Conservation (phyloP, 257 asterid genomes). For the Echium plantagineum region DNA sequence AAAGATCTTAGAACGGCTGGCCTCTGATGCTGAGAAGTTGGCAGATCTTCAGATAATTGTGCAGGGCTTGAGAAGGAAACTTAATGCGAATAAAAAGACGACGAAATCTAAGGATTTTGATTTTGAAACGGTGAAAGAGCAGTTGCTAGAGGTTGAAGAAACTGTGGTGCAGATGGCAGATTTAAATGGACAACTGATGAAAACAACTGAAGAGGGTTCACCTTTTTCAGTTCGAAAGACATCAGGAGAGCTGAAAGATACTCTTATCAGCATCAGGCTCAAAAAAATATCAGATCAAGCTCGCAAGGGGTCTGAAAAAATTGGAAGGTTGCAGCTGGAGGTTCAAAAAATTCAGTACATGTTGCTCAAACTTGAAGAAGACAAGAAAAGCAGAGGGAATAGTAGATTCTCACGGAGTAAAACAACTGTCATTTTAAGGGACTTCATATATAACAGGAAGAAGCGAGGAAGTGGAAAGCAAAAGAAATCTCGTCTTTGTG, state of each 20-base stretch:
- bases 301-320: constrained; percentile 59
- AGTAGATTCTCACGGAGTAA: constrained; percentile 42
- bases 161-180: constrained; percentile 43
- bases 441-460: constrained; percentile 54
- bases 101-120: constrained; percentile 38
- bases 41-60: constrained; percentile 39
- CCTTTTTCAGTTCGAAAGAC: constrained; percentile 29
- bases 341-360: constrained; percentile 59
- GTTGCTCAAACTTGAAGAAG: constrained; percentile 60
- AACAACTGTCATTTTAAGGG: constrained; percentile 48
- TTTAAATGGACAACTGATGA: constrained; percentile 53
- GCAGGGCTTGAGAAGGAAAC: constrained; percentile 36
- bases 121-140: constrained; percentile 42
- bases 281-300: constrained; percentile 54
- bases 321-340: constrained; percentile 48
- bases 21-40: constrained; percentile 56
- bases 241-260: constrained; percentile 39
- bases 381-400: constrained; percentile 41
- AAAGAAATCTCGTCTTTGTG: constrained; percentile 55
- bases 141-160: constrained; percentile 72
- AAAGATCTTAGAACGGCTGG: constrained; percentile 49
- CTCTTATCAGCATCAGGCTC: constrained; percentile 27
- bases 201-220: constrained; percentile 40
- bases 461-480: constrained; percentile 34
- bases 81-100: constrained; percentile 37